Percentiles rank a stretch among this genome's conserved stretches.
These are phyloP conservation scores for Aspergillus pseudotamarii DNA, from an alignment of 2,329 filamentous ascomycete species.

Conservation along the genomic window DNA sequence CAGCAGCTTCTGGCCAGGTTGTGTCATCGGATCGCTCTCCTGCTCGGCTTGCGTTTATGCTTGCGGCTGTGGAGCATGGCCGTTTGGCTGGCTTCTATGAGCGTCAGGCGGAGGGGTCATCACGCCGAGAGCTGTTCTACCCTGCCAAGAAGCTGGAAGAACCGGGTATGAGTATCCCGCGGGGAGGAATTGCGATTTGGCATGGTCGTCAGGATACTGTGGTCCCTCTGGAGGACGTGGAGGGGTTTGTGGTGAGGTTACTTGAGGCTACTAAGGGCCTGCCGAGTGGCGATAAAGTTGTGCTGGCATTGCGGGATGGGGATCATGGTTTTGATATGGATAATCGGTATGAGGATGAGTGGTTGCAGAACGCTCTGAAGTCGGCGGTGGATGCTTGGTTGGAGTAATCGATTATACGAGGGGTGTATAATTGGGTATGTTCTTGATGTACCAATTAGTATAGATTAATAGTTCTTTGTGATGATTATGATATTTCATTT, in stretches of 20 bases:
- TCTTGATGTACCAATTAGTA: neutral
- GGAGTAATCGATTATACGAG: slow-evolving; percentile 3
- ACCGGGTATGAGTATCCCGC: slow-evolving; percentile 26
- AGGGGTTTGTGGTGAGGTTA: slow-evolving; percentile 31
- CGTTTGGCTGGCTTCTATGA: slow-evolving; percentile 21
- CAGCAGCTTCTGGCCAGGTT: slow-evolving; percentile 8
- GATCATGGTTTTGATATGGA: slow-evolving; percentile 42
- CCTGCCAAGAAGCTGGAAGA: slow-evolving; percentile 35
- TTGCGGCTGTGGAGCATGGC: slow-evolving; percentile 23
- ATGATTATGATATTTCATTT: too few relatives aligned
- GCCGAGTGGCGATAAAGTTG: slow-evolving; percentile 26
- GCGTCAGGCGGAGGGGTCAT: slow-evolving; percentile 18
- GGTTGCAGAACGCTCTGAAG: slow-evolving; percentile 32
- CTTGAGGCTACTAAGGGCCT: slow-evolving; percentile 26
- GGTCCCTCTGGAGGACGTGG: slow-evolving; percentile 30
- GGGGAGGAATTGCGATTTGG: slow-evolving; percentile 35
- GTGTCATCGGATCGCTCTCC: slow-evolving; percentile 19
- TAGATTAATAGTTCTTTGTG: too few relatives aligned
- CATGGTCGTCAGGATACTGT: slow-evolving; percentile 38
- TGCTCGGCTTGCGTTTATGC: slow-evolving; percentile 20
- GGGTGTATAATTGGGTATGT: neutral
- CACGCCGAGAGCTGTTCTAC: slow-evolving; percentile 22
- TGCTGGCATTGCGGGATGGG: slow-evolving; percentile 31
- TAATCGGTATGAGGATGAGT: slow-evolving; percentile 26
- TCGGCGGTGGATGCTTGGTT: slow-evolving; percentile 31